Conservation (phyloP, 2,329 filamentous ascomycete genomes). For the Coniochaeta prunicola region DNA sequence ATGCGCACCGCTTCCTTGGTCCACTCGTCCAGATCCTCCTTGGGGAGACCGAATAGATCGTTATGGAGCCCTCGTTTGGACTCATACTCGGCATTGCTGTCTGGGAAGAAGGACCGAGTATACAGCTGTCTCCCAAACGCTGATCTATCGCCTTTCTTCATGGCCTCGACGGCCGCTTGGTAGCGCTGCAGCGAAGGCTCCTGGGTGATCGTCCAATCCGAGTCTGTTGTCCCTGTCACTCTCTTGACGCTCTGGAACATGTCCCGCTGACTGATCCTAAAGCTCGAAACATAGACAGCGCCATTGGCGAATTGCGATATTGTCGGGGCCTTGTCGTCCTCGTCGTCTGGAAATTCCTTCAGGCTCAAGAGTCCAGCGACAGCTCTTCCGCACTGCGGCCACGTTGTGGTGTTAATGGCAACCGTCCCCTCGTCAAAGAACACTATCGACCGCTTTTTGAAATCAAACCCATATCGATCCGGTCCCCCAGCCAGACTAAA, state of each 20-base stretch:
- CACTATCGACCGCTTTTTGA: slow-evolving; percentile 30
- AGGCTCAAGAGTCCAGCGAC: slow-evolving; percentile 42
- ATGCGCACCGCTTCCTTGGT: slow-evolving; percentile 42
- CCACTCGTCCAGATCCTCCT: slow-evolving; percentile 50
- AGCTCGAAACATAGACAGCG: slow-evolving; percentile 45
- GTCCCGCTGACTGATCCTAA: slow-evolving; percentile 51
- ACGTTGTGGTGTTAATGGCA: slow-evolving; percentile 49
- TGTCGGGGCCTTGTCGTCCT: slow-evolving; percentile 22
- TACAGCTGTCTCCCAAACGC: slow-evolving; percentile 48
- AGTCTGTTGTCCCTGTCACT: slow-evolving; percentile 45
- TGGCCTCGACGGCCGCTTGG: slow-evolving; percentile 32
- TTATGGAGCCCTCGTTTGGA: slow-evolving; percentile 37
- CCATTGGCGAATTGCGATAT: slow-evolving; percentile 40
- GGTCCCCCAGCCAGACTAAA: slow-evolving; percentile 31
- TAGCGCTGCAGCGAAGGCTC: slow-evolving; percentile 39
- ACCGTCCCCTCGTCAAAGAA: slow-evolving; percentile 49
- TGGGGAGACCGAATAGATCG: slow-evolving; percentile 42
- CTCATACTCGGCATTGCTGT: slow-evolving; percentile 31
- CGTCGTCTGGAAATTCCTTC: slow-evolving; percentile 14
- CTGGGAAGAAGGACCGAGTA: slow-evolving; percentile 43
- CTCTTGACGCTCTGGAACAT: slow-evolving; percentile 54
- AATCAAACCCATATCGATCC: slow-evolving; percentile 39
- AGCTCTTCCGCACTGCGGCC: slow-evolving; percentile 46
- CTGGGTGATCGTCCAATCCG: slow-evolving; percentile 50
- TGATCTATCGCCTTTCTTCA: slow-evolving; percentile 34